Percentiles rank a stretch among this genome's conserved stretches.
phyloP scores from a whole-genome alignment of 2,329 filamentous ascomycete species.

The Colletotrichum sp. region DNA sequence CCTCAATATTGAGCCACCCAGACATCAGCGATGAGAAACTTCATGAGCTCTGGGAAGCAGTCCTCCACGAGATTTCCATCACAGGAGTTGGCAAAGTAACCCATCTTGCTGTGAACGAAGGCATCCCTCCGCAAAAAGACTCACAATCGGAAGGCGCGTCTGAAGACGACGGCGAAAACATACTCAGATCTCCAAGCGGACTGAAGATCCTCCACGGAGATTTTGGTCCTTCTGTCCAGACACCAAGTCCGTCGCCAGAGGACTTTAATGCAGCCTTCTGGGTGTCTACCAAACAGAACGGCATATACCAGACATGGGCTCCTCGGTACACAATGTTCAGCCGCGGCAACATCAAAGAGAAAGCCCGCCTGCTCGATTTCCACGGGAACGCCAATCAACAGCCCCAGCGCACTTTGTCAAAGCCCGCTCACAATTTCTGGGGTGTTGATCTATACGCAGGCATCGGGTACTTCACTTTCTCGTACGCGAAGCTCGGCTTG shows the following conservation, averaged over 20 bases:
- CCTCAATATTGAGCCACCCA: conserved; percentile 32
- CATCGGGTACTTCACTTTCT: conserved; percentile 93
- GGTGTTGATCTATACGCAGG: conserved; percentile 88
- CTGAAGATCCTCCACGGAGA: conserved; percentile 75
- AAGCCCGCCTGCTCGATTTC: conserved; percentile 73
- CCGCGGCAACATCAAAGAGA: conserved; percentile 88
- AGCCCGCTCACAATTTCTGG: conserved; percentile 37
- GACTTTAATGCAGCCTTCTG: conserved; percentile 78
- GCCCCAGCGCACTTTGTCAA: not conserved
- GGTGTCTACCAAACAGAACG: conserved; percentile 79
- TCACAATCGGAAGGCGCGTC: not conserved
- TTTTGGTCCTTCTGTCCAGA: conserved; percentile 64
- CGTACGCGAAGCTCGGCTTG: conserved; percentile 75
- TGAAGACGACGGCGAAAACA: conserved; percentile 58
- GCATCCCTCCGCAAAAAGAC: conserved; percentile 56
- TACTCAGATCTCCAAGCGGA: conserved; percentile 74
- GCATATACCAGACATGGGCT: conserved; percentile 84
- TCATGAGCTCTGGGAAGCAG: conserved; percentile 49
- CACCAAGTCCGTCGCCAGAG: conserved; percentile 31
- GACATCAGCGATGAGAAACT: conserved; percentile 26
- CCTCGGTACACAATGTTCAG: conserved; percentile 95
- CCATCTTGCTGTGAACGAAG: conserved; percentile 65
- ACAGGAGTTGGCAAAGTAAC: conserved; percentile 50
- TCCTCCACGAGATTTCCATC: conserved; percentile 52
- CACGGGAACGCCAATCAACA: conserved; percentile 24